Base-by-base conservation (phyloP, 208 protist species). In the Novymonas esmeraldas region DNA sequence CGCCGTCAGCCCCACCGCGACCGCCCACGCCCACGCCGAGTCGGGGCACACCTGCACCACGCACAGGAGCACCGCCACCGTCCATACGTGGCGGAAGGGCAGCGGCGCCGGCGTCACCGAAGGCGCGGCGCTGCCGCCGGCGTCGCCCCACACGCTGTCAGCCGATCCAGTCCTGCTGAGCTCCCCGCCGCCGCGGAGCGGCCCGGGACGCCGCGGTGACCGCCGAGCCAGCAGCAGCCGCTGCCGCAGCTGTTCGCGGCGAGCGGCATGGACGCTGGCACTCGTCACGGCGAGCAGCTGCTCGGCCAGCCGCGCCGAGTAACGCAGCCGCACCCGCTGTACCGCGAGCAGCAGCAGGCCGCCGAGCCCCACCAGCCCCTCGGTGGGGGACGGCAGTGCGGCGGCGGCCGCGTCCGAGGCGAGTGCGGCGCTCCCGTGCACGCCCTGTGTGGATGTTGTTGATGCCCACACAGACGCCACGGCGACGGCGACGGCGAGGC, bases 21-120 rank as follows among this genome's bases (percentile, higher is more conserved):
- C 39, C 10, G 61, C 69, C 70, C 70, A 73, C 57, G 64, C 36
- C 28, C 49, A 49, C 11, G 49, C 63, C 6, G 42, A 45, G n/a
- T 55, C 57, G 1, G 28, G 10, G 39, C 22, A 41, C 9, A 56
- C 1, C 51, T 56, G 51, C 11, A 56, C 31, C 6, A 11, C 26
- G 0, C 34, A 11, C 51, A 56, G 14, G 29, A 56, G 51, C 4
- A 38, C 6, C 34, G 51, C 31, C 2, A 56, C 51, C 51, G 51
- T 56, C 31, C 34, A 26, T n/a, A 56, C 51, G 26, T 38, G 31
- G 11, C 51, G 31, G 28, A 56, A 56, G 31, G 13, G 51, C 18
- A 38, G 28, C 22, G 45, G 45, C 45, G 28, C 31, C 24, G 7
- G 14, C 51, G 31, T 31, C 51, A 56, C 24, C 29, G 51, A 18